phyloP scores from a whole-genome alignment of 306 rosid species.

The Herpetospermum pedunculosum region DNA sequence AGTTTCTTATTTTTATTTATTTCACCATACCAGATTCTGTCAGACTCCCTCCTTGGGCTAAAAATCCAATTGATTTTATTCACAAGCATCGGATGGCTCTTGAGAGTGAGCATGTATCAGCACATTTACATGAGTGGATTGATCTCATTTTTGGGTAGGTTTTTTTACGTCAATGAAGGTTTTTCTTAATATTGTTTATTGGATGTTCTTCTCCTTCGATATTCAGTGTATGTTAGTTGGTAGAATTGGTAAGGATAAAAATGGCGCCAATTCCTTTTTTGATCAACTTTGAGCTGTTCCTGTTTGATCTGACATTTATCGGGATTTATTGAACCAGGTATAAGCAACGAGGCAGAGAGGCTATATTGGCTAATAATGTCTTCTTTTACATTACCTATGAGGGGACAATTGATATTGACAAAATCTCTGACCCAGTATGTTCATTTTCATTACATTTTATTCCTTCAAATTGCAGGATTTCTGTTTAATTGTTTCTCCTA shows the following conservation, averaged over 20 bases:
- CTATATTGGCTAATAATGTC: conserved; percentile 76
- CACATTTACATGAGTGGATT: conserved; percentile 95
- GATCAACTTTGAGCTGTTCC: conserved; percentile 14
- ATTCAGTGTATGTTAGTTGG: conserved; percentile 16
- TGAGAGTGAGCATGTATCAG: conserved; percentile 87
- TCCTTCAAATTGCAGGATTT: conserved; percentile 14
- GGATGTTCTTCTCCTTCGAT: conserved; percentile 4
- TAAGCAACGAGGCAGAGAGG: conserved; percentile 91
- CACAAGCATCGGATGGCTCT: conserved; percentile 96
- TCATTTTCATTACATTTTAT: background rate
- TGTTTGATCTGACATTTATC: conserved; percentile 11
- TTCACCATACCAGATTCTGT: conserved; percentile 48
- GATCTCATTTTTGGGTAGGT: conserved; percentile 93
- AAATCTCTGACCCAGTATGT: conserved; percentile 85
- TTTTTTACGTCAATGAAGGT: background rate
- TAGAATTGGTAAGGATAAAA: conserved; percentile 9
- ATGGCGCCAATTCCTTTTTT: background rate
- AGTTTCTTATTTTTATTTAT: conserved; percentile 19
- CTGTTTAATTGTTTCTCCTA: conserved; percentile 1
- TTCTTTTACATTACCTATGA: conserved; percentile 91
- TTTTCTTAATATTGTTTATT: background rate
- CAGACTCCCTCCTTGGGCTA: conserved; percentile 92
- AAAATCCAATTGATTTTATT: conserved; percentile 80
- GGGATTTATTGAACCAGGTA: conserved; percentile 48
- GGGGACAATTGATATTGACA: conserved; percentile 92